These are phyloP conservation scores for Pichia sp. DNA, from an alignment of 1,139 yeast species.

Conservation along the genomic window DNA sequence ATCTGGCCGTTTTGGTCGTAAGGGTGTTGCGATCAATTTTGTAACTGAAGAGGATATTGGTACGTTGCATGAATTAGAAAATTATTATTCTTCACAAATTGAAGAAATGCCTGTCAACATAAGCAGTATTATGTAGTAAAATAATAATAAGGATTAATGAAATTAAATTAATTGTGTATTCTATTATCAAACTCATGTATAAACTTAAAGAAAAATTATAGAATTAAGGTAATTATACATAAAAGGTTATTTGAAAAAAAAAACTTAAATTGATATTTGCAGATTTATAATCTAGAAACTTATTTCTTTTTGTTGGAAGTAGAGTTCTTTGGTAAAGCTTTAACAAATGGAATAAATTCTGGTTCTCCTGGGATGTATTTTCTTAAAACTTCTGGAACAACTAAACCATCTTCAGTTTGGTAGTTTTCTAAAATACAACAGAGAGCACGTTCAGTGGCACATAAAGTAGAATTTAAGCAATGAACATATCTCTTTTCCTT, in stretches of 20 bases:
- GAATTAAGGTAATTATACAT: too few species aligned
- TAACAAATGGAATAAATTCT: conserved; percentile 83
- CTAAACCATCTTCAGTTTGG: conserved; percentile 93
- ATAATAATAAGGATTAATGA: not conserved
- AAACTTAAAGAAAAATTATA: too few species aligned
- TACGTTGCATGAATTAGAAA: conserved; percentile 63
- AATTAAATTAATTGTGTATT: not conserved
- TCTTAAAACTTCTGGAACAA: conserved; percentile 92
- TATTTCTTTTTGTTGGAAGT: conserved; percentile 67
- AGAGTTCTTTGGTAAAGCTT: conserved; percentile 91
- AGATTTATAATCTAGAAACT: not conserved
- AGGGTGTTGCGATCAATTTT: conserved; percentile 90
- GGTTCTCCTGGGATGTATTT: conserved; percentile 97
- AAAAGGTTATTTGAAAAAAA: not conserved
- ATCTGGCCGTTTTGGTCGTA: conserved; percentile 95
- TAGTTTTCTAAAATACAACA: conserved; percentile 97
- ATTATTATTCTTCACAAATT: conserved; percentile 69
- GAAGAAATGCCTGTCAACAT: conserved; percentile 85
- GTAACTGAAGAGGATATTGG: conserved; percentile 64
- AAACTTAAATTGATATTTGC: not conserved
- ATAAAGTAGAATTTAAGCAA: conserved; percentile 93
- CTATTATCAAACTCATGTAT: too few species aligned
- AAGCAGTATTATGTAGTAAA: conserved; percentile 36
- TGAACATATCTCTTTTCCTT: conserved; percentile 97
- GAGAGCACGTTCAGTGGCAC: conserved; percentile 97